A percentile compares a stretch with the other conserved stretches of the same genome.
phyloP scores from a whole-genome alignment of 352 stramenopile genomes.

The Ophiocytium majus region DNA sequence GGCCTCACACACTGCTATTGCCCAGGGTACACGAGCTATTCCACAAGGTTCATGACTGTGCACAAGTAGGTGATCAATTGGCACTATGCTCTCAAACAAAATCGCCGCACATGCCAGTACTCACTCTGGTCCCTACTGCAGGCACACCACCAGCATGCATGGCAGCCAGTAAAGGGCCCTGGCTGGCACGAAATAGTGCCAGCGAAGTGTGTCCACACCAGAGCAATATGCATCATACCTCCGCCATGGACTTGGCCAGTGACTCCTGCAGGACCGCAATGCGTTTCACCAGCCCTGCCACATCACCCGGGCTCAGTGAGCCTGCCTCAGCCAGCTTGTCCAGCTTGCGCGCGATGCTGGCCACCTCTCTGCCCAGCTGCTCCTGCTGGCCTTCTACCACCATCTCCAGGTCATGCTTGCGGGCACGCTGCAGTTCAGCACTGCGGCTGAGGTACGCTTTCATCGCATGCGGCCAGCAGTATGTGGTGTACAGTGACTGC shows the following conservation, averaged over 20 bases:
- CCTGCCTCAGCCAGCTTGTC: constrained; percentile 83
- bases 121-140: no score
- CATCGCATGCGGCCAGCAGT: constrained; percentile 82
- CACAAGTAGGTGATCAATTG: no score
- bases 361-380: constrained; percentile 68
- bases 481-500: constrained; percentile 80
- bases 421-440: constrained; percentile 79
- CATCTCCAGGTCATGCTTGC: constrained; percentile 77
- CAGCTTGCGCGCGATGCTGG: constrained; percentile 70
- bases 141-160: no score
- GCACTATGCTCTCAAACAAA: no score
- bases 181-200: no score
- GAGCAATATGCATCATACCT: no score
- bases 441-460: constrained; percentile 82
- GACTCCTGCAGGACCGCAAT: constrained; percentile 65
- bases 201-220: no score
- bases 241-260: constrained; percentile 72
- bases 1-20: no score
- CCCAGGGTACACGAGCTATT: no score
- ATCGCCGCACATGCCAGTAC: no score
- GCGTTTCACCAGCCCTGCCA: constrained; percentile 67
- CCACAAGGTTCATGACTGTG: no score
- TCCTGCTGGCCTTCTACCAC: constrained; percentile 74
- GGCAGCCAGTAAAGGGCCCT: no score
- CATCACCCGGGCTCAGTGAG: constrained; percentile 68